Percentiles rank a stretch among this genome's conserved stretches.
These are phyloP conservation scores for Gossypium arboreum DNA, from an alignment of 345 rosid genomes.

Conservation along the genomic window DNA sequence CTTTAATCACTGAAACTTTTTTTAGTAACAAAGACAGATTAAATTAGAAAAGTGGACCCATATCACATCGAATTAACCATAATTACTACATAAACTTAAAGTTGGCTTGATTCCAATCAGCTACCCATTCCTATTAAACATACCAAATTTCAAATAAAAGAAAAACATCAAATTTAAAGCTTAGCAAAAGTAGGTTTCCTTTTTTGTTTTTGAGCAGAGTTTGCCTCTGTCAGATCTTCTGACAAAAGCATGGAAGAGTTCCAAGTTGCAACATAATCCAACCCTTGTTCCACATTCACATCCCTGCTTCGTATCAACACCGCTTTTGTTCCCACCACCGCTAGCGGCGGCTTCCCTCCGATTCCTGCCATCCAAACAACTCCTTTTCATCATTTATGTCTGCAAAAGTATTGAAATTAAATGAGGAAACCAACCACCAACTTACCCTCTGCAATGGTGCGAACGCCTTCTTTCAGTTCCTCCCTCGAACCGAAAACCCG, in stretches of 20 bases:
- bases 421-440: not conserved
- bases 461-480: conserved; percentile 52
- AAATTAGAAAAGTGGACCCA: too few relatives aligned
- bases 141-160: not conserved
- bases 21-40: too few relatives aligned
- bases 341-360: conserved; percentile 72
- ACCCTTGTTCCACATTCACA: conserved; percentile 67
- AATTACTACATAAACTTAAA: not conserved
- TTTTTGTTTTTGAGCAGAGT: conserved; percentile 50
- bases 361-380: conserved; percentile 39
- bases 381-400: not conserved
- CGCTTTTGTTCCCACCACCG: conserved; percentile 73
- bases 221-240: conserved; percentile 58
- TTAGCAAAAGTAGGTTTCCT: conserved; percentile 60
- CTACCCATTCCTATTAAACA: not conserved
- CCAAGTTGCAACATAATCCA: conserved; percentile 87
- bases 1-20: too few relatives aligned
- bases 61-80: not conserved
- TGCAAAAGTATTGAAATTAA: not conserved
- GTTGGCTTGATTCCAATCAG: not conserved
- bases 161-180: conserved; percentile 37
- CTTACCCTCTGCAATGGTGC: conserved; percentile 57
- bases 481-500: conserved; percentile 54
- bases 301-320: conserved; percentile 68
- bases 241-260: conserved; percentile 76